Evolutionary conservation across 2,329 filamentous ascomycete genomes (phyloP).

Genomic region (Arthroderma sp.): DNA sequence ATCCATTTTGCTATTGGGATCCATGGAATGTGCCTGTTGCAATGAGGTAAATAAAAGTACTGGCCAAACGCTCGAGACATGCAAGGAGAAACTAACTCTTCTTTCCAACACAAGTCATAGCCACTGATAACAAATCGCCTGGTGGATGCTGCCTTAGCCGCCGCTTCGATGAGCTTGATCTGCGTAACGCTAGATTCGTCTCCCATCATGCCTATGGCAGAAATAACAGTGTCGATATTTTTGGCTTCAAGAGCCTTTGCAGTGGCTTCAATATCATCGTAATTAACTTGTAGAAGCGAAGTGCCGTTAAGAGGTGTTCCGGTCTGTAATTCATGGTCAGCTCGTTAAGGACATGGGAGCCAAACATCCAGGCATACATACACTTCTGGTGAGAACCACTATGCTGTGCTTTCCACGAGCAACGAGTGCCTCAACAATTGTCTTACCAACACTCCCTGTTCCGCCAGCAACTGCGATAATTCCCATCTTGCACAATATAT

Average conservation of each 20-base stretch:
- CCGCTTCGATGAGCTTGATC: constrained; percentile 2
- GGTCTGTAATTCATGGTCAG: neutral
- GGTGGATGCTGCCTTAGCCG: neutral
- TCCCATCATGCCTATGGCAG: neutral
- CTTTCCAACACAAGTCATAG: neutral
- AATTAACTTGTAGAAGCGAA: constrained; percentile 1
- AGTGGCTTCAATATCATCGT: neutral
- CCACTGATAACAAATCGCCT: constrained; percentile 1
- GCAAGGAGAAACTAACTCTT: neutral
- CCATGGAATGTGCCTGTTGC: neutral
- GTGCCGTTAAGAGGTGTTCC: no score
- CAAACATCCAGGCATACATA: neutral
- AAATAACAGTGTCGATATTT: neutral
- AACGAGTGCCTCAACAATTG: neutral
- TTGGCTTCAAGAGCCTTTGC: neutral
- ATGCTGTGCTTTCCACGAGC: neutral
- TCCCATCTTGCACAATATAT: neutral
- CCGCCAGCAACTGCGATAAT: neutral
- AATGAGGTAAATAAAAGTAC: neutral
- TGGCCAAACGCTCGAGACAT: neutral
- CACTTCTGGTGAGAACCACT: neutral
- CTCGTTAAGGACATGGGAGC: neutral
- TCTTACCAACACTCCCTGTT: neutral
- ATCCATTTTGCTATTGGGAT: neutral
- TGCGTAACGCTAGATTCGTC: neutral